Percentiles rank a stretch among this genome's conserved stretches.
Conservation (phyloP, 495 filamentous ascomycete genomes). For the Neurospora sp. region DNA sequence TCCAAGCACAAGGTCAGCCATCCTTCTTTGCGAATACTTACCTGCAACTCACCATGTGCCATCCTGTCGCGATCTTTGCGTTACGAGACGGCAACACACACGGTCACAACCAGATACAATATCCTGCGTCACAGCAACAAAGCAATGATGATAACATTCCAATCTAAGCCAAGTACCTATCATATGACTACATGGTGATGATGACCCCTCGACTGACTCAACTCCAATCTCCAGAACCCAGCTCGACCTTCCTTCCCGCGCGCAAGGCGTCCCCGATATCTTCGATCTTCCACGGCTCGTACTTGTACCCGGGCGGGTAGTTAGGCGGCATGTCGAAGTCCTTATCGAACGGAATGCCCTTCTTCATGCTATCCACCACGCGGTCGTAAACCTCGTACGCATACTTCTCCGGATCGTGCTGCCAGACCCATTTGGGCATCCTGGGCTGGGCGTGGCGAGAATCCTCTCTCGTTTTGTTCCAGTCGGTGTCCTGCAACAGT, state of each 20-base stretch:
- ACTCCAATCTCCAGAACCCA: conserved; percentile 32
- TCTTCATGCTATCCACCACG: conserved; percentile 30
- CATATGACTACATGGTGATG: conserved; percentile 9
- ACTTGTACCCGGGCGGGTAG: conserved; percentile 35
- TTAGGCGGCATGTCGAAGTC: conserved; percentile 31
- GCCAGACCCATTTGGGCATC: conserved; percentile 43
- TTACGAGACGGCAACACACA: not conserved
- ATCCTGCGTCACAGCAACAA: not conserved
- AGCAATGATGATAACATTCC: not conserved
- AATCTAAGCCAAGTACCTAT: conserved; percentile 28
- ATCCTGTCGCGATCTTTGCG: not conserved
- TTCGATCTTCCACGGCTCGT: conserved; percentile 37
- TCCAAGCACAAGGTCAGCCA: not conserved
- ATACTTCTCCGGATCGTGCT: conserved; percentile 48
- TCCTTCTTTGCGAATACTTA: not conserved
- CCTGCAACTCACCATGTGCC: not conserved
- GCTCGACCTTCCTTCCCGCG: conserved; percentile 22
- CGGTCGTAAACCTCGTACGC: conserved; percentile 43
- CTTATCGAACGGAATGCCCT: conserved; percentile 28
- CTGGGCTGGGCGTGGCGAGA: conserved; percentile 40
- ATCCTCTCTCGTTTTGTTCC: conserved; percentile 40
- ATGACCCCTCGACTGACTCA: conserved; percentile 1
- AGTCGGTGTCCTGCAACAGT: conserved; percentile 47
- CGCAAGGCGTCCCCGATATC: conserved; percentile 29
- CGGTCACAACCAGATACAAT: not conserved